Evolutionary conservation across 2,329 filamentous ascomycete genomes (phyloP), one percentile per base, ranked within the genome.

Genomic region (Aspergillus sp.): DNA sequence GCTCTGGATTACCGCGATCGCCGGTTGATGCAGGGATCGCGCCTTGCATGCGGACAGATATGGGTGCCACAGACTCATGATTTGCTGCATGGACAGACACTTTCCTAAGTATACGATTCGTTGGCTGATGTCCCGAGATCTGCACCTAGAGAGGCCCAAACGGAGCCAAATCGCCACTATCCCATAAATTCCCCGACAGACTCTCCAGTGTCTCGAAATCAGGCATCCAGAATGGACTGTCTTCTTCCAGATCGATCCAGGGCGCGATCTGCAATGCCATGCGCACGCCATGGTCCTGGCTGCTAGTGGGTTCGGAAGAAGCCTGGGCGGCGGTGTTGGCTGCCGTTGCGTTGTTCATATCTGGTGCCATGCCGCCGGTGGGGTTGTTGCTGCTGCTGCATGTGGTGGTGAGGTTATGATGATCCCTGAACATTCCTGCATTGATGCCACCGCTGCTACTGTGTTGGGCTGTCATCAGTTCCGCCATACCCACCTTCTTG

Each of bases 381-480:
- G 13, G 21, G 32, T 36, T 36, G 32, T 36, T 28, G 58, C 4
- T 49, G 15, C 9, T 17, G 32, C 10, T 59, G 15, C 64, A 12
- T 3, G 61, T 62, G 57, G 13, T 55, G 41, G 25, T 23, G 45
- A 47, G 32, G 12, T 36, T 36, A 5, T 58, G 39, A 61, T 65
- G 21, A 57, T 60, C 10, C 13, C 60, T 65, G 3, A 60, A 54
- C 57, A 67, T 66, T 4, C 65, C 66, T 3, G 66, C 45, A 3
- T 43, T 47, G 32, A 53, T 30, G 45, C 30, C 36, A 12, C 49
- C 38, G 28, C 63, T 30, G 32, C 12, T 36, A 6, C 32, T 36
- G 50, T 74, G 65, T 50, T 78, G 69, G n/a, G 75, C 77, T 1
- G 74, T 74, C 69, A 78, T 78, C 21, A 78, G 68, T 60, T 78